Evolutionary conservation across 306 rosid genomes (phyloP), one percentile per base, ranked within the genome.

Genomic region (Trichosanthes cucumerina): DNA sequence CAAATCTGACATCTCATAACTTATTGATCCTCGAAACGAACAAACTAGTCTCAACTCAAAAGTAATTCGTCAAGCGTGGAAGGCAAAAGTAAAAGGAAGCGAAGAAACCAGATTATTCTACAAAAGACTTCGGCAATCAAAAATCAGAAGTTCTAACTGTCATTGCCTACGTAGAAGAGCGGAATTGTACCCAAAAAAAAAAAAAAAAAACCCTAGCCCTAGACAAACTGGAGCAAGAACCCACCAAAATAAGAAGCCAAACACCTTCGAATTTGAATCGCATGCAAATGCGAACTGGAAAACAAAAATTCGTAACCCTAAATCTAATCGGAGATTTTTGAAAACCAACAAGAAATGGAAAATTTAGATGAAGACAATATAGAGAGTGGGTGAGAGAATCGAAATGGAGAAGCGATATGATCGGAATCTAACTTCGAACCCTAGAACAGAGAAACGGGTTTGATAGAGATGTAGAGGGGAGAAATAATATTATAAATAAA

Each of bases 361-460:
- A 63, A 38, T 26, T 19, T 41, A 50, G 80, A 76, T 21, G 80
- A 79, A 83, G 60, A 74, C 78, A 74, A 74, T 50, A 74, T 18
- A 74, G 64, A 60, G 77, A 79, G 74, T 73, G 80, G 84, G 86
- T 85, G 91, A 83, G 90, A 82, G 85, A 90, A 84, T 84, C 91
- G 89, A 88, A 72, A 89, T 84, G 81, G 79, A n/a, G 83, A 75
- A 73, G 84, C 78, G 86, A 89, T 85, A 80, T 85, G 85, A 85
- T 86, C 87, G 92, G 78, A 90, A 88, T 88, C 91, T 85, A 85
- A 80, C 76, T 85, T 78, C 80, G 87, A 78, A 86, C 85, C 86
- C 87, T 85, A 76, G 82, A 80, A 76, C 34, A 77, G 74, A 83
- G 86, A 82, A 86, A 81, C 89, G 78, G 78, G 62, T 84, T 79